Conservation (phyloP, 768 basidiomycete species). For the Xerocomus spinulosus region DNA sequence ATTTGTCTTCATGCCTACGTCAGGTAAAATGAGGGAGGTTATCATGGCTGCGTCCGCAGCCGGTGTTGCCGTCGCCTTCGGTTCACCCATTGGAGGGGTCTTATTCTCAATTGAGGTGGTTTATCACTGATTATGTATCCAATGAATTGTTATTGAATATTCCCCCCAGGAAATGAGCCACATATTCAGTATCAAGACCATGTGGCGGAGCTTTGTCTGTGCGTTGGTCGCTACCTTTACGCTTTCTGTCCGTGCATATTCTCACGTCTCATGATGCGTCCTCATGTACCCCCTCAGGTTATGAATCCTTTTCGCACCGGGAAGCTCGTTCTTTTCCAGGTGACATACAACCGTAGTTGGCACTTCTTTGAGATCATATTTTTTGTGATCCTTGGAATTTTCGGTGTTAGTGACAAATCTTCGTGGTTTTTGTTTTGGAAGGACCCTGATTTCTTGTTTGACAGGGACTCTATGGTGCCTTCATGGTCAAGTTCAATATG, state of each 20-base stretch:
- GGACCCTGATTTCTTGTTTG: conserved; percentile 9
- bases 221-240: conserved; percentile 96
- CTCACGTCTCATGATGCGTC: conserved; percentile 15
- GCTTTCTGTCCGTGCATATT: conserved; percentile 64
- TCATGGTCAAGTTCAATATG: conserved; percentile 95
- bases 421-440: not conserved
- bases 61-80: conserved; percentile 97
- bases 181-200: conserved; percentile 93
- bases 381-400: conserved; percentile 91
- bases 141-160: not conserved
- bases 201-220: conserved; percentile 98
- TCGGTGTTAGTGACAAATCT: conserved; percentile 61
- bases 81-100: conserved; percentile 96
- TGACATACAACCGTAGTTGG: conserved; percentile 97
- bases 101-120: conserved; percentile 92
- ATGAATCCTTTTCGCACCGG: conserved; percentile 99
- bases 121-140: not conserved
- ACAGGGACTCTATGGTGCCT: conserved; percentile 95
- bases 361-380: conserved; percentile 99
- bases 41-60: conserved; percentile 95
- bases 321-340: conserved; percentile 96
- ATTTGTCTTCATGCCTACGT: conserved; percentile 13
- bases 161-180: conserved; percentile 92
- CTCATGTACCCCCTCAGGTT: conserved; percentile 48
- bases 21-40: conserved; percentile 84